Evolutionary conservation across 2,329 filamentous ascomycete genomes (phyloP).

Genomic region (Paraphaeosphaeria sporulosa): DNA sequence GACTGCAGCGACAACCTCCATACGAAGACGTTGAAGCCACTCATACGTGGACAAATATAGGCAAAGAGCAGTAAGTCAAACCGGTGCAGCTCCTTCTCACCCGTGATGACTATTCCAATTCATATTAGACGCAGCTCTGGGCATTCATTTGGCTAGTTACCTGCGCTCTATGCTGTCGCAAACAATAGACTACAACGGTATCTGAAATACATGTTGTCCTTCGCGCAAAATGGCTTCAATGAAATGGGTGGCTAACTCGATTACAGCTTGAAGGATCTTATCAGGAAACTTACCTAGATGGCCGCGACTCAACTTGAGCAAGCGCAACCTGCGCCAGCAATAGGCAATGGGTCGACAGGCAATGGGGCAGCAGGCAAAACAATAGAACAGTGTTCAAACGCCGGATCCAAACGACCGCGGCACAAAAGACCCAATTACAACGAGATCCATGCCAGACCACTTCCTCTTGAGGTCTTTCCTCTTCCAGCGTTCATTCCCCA

Average conservation of each 20-base stretch:
- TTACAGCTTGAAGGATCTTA: neutral
- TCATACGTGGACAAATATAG: neutral
- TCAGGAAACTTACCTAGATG: constrained; percentile 6
- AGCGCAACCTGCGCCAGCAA: constrained; percentile 1
- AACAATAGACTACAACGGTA: constrained; percentile 51
- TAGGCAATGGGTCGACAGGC: constrained; percentile 16
- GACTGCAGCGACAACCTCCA: neutral
- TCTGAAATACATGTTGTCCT: constrained; percentile 33
- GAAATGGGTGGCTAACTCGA: neutral
- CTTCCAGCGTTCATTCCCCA: constrained; percentile 88
- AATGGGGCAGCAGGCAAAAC: constrained; percentile 16
- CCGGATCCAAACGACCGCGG: constrained; percentile 35
- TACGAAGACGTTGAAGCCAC: neutral
- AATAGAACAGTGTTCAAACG: constrained; percentile 27
- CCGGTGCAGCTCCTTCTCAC: neutral
- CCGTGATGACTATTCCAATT: constrained; percentile 36
- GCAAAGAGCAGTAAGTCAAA: constrained; percentile 4
- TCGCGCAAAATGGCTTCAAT: neutral
- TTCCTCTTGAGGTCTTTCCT: constrained; percentile 82
- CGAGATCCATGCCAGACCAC: constrained; percentile 81
- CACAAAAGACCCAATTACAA: constrained; percentile 64
- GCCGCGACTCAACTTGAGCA: constrained; percentile 6
- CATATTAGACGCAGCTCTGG: constrained; percentile 34
- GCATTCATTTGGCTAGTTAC: constrained; percentile 44
- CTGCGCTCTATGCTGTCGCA: constrained; percentile 41